Percentiles rank a stretch among this genome's conserved stretches.
phyloP scores from a whole-genome alignment of 148 eudicot species.

The Cornus florida region DNA sequence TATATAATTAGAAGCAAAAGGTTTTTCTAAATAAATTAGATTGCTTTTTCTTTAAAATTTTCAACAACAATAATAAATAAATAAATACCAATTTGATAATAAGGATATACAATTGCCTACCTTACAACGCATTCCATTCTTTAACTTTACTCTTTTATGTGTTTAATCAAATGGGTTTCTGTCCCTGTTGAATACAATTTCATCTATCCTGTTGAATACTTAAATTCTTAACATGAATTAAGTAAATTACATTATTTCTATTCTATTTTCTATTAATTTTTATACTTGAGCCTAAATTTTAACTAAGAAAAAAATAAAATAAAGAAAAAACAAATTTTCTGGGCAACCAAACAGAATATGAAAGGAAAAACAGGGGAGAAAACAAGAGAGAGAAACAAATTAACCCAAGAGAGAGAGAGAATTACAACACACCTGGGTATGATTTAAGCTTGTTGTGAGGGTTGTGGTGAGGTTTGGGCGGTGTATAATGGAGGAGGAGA shows the following conservation, averaged over 20 bases:
- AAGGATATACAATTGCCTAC: background rate
- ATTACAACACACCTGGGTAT: constrained; percentile 1
- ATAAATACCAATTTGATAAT: background rate
- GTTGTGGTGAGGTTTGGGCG: constrained; percentile 2
- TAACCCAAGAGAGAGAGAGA: background rate
- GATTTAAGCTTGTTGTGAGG: background rate
- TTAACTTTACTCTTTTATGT: background rate
- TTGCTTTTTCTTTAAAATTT: background rate
- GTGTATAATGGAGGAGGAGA: background rate
- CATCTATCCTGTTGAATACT: background rate
- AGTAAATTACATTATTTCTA: too few species aligned
- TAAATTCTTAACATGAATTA: background rate
- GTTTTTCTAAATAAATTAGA: too few species aligned
- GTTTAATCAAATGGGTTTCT: background rate
- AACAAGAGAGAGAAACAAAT: too few species aligned
- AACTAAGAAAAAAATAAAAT: background rate
- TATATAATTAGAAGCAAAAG: too few species aligned
- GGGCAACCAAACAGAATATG: background rate
- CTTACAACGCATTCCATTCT: background rate
- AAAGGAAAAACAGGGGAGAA: background rate
- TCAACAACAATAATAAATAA: too few species aligned
- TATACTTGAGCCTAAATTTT: background rate
- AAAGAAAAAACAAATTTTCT: background rate
- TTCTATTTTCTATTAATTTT: background rate
- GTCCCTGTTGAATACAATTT: too few species aligned